Base-by-base conservation (phyloP, 2,329 filamentous ascomycete genomes). In the Cephalotrichum gorgonifer region DNA sequence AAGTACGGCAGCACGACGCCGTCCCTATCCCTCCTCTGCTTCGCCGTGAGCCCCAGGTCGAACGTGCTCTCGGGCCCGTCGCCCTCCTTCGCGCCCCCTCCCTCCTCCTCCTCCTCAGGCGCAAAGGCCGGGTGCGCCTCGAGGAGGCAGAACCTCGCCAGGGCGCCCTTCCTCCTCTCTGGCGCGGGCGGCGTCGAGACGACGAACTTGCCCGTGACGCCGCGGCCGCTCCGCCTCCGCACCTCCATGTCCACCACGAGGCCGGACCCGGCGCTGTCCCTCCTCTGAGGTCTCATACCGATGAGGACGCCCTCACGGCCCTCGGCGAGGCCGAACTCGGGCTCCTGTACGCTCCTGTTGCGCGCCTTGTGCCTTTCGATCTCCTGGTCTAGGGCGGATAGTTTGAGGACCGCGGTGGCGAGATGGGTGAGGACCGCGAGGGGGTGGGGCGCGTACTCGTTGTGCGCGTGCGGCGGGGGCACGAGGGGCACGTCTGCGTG, bases 1-100 rank as follows among this genome's bases (percentile, higher is more conserved):
- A 94, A 96, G 64, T 98, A 97, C 15, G 93, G 93, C 64, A 97
- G 64, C 38, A 97, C 86, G 8, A 98, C 87, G 0, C 86, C 87
- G 58, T 96, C 91, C 25, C 93, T 73, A 46, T 95, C 91, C 54
- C 76, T 75, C 57, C 86, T 78, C 69, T 98, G 93, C 70, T 93
- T 89, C 51, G 95, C 91, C 17, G 91, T 97, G 51, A 98, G 69
- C 0, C 85, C 83, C 4, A 98, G 67, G 54, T 86, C 85, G 62
- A 98, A 98, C 0, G 91, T 95, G 9, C 86, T 85, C 57, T 81
- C 78, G 4, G 79, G 77, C 51, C 79, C 72, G 30, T 75, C 75
- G 25, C 76, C 75, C 1, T 63, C 74, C 1, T 60, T 68, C 0
- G 54, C 63, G 4, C 58, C 63, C 2, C 60, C 67, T 1, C 59